A percentile compares a stretch with the other conserved stretches of the same genome.
phyloP scores from a whole-genome alignment of 2,329 filamentous ascomycete genomes.

The Pezicula rhizophila region DNA sequence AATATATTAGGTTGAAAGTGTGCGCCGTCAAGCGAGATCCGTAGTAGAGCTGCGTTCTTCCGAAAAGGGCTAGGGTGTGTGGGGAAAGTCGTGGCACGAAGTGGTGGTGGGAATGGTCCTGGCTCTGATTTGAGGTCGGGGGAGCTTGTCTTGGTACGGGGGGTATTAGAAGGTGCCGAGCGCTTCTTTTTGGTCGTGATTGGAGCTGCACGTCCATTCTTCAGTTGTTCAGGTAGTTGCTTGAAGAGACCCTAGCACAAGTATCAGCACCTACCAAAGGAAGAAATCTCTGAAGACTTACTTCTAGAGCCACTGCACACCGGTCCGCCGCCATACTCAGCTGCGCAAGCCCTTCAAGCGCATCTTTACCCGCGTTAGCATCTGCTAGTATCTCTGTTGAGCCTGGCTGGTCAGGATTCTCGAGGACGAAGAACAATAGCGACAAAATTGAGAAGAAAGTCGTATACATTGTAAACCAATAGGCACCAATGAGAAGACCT shows the following conservation, averaged over 20 bases:
- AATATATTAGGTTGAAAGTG: slow-evolving; percentile 17
- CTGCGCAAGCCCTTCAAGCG: slow-evolving; percentile 71
- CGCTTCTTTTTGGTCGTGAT: slow-evolving; percentile 46
- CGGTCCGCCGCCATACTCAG: slow-evolving; percentile 85
- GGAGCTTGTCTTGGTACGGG: slow-evolving; percentile 21
- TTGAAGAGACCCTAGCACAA: slow-evolving; percentile 67
- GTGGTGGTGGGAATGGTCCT: not conserved
- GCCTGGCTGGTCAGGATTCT: slow-evolving; percentile 70
- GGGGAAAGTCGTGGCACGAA: slow-evolving; percentile 23
- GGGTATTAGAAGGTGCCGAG: slow-evolving; percentile 41
- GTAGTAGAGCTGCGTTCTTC: slow-evolving; percentile 11
- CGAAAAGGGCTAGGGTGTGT: slow-evolving; percentile 19
- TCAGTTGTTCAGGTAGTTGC: slow-evolving; percentile 68
- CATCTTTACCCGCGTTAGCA: slow-evolving; percentile 76
- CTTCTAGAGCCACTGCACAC: slow-evolving; percentile 71
- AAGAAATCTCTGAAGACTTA: slow-evolving; percentile 36
- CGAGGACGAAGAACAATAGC: slow-evolving; percentile 71
- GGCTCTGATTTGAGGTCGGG: slow-evolving; percentile 9
- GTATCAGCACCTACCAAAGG: slow-evolving; percentile 15
- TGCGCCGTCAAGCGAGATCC: slow-evolving; percentile 22
- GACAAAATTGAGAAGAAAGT: slow-evolving; percentile 78
- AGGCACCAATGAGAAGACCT: slow-evolving; percentile 70
- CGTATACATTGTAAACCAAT: slow-evolving; percentile 83
- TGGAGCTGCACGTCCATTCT: slow-evolving; percentile 38
- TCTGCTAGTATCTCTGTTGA: slow-evolving; percentile 78